Evolutionary conservation across 2,329 filamentous ascomycete genomes (phyloP).

Genomic region (Aspergillus hiratsukae): DNA sequence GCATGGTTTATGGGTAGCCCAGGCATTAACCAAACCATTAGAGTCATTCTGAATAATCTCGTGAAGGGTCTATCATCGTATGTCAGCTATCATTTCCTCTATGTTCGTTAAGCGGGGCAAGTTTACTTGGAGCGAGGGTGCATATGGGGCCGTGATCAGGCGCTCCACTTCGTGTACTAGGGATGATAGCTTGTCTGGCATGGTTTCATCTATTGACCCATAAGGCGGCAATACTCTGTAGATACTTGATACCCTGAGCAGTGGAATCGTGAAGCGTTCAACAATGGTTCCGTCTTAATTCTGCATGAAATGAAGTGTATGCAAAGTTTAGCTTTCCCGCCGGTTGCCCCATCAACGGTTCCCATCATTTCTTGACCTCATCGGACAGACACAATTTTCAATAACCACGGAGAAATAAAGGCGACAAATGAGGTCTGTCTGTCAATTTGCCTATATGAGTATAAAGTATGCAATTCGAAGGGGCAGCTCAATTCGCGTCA

Average conservation of each 20-base stretch:
- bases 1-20: constrained; percentile 48
- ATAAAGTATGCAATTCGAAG: too few relatives aligned
- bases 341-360: constrained; percentile 18
- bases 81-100: constrained; percentile 2
- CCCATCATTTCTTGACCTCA: background rate
- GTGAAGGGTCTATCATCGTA: constrained; percentile 26
- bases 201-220: constrained; percentile 11
- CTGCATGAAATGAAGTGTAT: constrained; percentile 1
- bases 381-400: background rate
- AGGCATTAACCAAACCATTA: constrained; percentile 37
- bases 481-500: too few relatives aligned
- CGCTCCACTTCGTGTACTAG: constrained; percentile 44
- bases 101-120: background rate
- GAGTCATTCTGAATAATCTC: constrained; percentile 26
- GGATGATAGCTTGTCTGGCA: constrained; percentile 19
- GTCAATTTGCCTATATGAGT: too few relatives aligned
- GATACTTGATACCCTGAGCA: background rate
- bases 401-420: background rate
- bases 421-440: too few relatives aligned
- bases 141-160: constrained; percentile 46
- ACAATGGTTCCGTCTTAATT: background rate
- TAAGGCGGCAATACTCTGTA: background rate
- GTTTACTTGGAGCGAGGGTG: constrained; percentile 48
- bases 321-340: constrained; percentile 5
- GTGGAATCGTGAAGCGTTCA: background rate